Base-by-base conservation (phyloP, 2,329 filamentous ascomycete genomes). In the Claviceps maximensis region DNA sequence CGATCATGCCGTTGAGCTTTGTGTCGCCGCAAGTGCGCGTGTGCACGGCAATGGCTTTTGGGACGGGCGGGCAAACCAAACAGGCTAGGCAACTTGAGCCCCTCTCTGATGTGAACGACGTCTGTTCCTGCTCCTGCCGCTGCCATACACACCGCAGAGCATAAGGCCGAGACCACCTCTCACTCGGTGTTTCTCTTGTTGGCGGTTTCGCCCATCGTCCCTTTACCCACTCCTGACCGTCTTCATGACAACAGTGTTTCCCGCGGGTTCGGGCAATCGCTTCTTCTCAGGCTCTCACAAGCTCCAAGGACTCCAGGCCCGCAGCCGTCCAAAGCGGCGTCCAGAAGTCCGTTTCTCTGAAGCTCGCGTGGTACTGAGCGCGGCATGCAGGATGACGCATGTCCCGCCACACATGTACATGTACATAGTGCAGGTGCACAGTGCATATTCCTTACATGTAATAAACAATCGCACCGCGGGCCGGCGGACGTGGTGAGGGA, bases 321-420 rank as follows among this genome's bases (percentile, higher is more conserved):
- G 27, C 41, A 44, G 21, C 21, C 36, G 25, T 42, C 33, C 9
- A 36, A 45, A 40, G 50, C 29, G 36, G 42, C 41, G 47, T 13
- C 50, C 38, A 38, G 33, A n/a, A 29, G 51, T 36, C 52, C 38
- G 41, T 53, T 52, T 56, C 56, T 54, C 60, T 62, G 59, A 61
- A 59, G 55, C 51, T 56, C 56, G 59, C 53, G 52, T 58, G 58
- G 53, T 58, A 54, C 56, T 52, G 27, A 38, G 29, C 31, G 51
- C 47, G 42, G 21, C 46, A 47, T 42, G 53, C 51, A 45, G 41
- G 36, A 47, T 31, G 13, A 15, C 13, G 31, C 31, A 46, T 31
- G 1, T 25, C 29, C 15, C 13, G 29, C 25, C 25, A 48, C 46
- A 51, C 52, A 56, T 33, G 12, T 10, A 33, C 27, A 29, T 29